Base-by-base conservation (phyloP, 1,284 basidiomycete species). In the Leccinum fuscescens region DNA sequence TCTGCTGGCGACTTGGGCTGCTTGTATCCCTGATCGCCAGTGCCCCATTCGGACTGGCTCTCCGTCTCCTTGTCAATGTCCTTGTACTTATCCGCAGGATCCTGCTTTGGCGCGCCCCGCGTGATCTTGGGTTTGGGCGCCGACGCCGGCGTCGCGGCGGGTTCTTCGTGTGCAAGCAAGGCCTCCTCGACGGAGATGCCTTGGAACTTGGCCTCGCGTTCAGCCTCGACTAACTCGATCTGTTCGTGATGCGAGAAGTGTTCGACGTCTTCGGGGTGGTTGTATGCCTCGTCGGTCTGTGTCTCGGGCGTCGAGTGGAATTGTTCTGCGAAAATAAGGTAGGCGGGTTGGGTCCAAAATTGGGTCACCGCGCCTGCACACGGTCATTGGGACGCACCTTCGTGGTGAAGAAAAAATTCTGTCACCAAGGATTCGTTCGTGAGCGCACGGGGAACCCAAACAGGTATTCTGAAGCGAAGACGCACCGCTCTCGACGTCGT, bases 241-340 rank as follows among this genome's bases (percentile, higher is more conserved):
- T 79, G 70, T 62, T 92, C 92, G 76, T 99, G 97, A 64, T 93
- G 86, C 60, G 86, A 79, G 71, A 96, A 97, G 72, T 95, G 93
- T 67, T 93, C 92, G 56, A 89, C 64, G 76, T 96, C 94, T 75
- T 97, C 97, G 3, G 93, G 88, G 75, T 99, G 96, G 62, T 74
- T 90, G 78, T 99, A 99, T 1, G 94, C 83, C 67, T 95, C 94
- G 72, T 98, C 96, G 0, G 93, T 94, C 76, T 99, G 96, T 0
- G 96, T 97, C 74, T 99, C 96, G 0, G 95, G 95, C 22, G 95
- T 98, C 27, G 84, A 91, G 78, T 99, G 96, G 80, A 85, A 97
- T 75, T 93, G 79, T 79, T 97, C 92, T 88, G 71, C 52, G 33
- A 29, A 33, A 22, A 37, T 20, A 53, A 49, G 17, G 14, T 31